Evolutionary conservation across 2,329 filamentous ascomycete genomes (phyloP).

Genomic region (Stagonosporopsis vannaccii): DNA sequence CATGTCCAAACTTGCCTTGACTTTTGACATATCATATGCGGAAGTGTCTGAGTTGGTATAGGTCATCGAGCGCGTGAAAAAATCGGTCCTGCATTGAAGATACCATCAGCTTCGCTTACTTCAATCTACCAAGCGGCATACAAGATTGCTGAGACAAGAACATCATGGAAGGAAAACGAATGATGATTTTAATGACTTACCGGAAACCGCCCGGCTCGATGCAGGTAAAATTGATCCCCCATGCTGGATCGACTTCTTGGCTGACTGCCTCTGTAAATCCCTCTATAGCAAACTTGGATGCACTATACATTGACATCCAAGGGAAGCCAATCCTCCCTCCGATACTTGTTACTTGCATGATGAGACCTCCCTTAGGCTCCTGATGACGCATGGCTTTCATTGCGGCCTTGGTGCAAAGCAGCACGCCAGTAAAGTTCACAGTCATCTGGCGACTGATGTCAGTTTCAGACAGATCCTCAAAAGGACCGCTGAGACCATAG

Average conservation of each 20-base stretch:
- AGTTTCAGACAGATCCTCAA: constrained; percentile 1
- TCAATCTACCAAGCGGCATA: neutral
- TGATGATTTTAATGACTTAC: neutral
- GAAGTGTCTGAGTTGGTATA: neutral
- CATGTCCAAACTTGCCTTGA: neutral
- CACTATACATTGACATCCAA: constrained; percentile 33
- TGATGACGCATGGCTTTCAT: constrained; percentile 6
- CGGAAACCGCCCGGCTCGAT: neutral
- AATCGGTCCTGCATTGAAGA: neutral
- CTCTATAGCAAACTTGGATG: constrained; percentile 3
- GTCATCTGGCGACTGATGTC: constrained; percentile 5
- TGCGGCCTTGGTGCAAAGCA: constrained; percentile 4
- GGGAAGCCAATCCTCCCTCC: constrained; percentile 37
- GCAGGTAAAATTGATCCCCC: constrained; percentile 1
- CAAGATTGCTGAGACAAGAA: neutral
- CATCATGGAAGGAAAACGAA: neutral
- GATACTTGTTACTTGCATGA: constrained; percentile 4
- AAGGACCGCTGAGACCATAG: constrained; percentile 16
- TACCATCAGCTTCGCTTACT: neutral
- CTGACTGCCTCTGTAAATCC: constrained; percentile 4
- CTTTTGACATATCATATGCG: constrained; percentile 6
- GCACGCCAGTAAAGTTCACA: constrained; percentile 5
- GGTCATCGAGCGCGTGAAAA: constrained; percentile 4
- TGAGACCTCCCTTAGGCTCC: constrained; percentile 6
- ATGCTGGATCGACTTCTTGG: constrained; percentile 3